These are phyloP conservation scores for Schwanniomyces yamadae DNA, from an alignment of 805 yeast genomes.

Conservation along the genomic window DNA sequence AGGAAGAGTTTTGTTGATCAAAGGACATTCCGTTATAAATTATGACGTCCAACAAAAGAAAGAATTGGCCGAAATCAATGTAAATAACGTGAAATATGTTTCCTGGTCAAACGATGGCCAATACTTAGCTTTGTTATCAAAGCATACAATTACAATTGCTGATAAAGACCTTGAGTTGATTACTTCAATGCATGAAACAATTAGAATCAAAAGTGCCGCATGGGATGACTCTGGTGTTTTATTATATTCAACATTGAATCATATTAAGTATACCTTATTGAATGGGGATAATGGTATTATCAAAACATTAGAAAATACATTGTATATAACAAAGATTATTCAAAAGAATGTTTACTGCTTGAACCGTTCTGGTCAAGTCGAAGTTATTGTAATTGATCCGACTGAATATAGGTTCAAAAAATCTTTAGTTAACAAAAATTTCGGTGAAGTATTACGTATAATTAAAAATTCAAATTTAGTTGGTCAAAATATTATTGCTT, in stretches of 20 bases:
- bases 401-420: constrained; percentile 96
- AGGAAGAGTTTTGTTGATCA: constrained; percentile 77
- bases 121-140: constrained; percentile 81
- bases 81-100: constrained; percentile 81
- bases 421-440: constrained; percentile 86
- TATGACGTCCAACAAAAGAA: constrained; percentile 93
- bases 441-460: constrained; percentile 85
- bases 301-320: constrained; percentile 84
- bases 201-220: constrained; percentile 92
- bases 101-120: constrained; percentile 88
- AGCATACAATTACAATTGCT: constrained; percentile 90
- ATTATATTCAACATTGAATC: constrained; percentile 91
- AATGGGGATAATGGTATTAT: constrained; percentile 96
- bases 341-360: constrained; percentile 77
- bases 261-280: constrained; percentile 86
- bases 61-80: constrained; percentile 64
- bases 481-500: constrained; percentile 95
- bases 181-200: constrained; percentile 91
- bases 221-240: constrained; percentile 96
- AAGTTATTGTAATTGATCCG: constrained; percentile 79
- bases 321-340: constrained; percentile 72
- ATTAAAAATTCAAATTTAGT: constrained; percentile 88
- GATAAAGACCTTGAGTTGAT: constrained; percentile 72
- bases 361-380: constrained; percentile 82
- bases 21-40: constrained; percentile 67